Base-by-base conservation (phyloP, 108 stramenopile species). In the Conticribra weissflogii region DNA sequence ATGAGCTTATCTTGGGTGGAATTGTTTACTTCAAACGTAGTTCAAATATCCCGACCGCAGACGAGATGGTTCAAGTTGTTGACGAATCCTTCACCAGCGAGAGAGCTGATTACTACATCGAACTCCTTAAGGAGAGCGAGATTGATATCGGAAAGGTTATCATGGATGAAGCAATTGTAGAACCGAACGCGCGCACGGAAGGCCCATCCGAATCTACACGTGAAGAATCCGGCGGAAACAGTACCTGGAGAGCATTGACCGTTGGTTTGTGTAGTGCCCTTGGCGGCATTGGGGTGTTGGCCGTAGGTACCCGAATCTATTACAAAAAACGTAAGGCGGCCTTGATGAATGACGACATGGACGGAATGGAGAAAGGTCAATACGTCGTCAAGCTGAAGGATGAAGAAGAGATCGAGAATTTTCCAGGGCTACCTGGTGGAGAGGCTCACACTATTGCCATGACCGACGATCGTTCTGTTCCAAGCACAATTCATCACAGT, bases 1-100 rank as follows among this genome's bases (percentile, higher is more conserved):
- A 59, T 41, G 63, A 66, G 23, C 30, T 78, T 12, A 46, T 66
- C 23, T 60, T 66, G 3, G 77, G 77, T 27, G 77, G 77, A n/a
- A 54, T 71, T 27, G 34, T 78, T 24, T 59, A 71, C 58, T 78
- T 66, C 28, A 25, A 58, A 23, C 27, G 7, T 2, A 62, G 30
- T 24, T 41, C 23, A 23, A 12, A 29, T 1, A 61, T 28, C 25
- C 77, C 70, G 14, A 59, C 69, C 32, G 36, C 27, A 15, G 68
- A 64, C 16, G 63, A 63, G 22, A 68, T 58, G 27, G 22, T 57
- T 5, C 28, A 36, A n/a, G 58, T 78, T n/a, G 49, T 70, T 23
- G 14, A 57, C 25, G 19, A 14, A 28, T 63, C 60, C 3, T 71
- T 78, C 22, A 46, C 32, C 16, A 65, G 59, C 28, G 59, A 45